A percentile compares a stretch with the other conserved stretches of the same genome.
These are phyloP conservation scores for Rhizopus delemar DNA, from an alignment of 371 early-diverging fungal species.

Conservation along the genomic window DNA sequence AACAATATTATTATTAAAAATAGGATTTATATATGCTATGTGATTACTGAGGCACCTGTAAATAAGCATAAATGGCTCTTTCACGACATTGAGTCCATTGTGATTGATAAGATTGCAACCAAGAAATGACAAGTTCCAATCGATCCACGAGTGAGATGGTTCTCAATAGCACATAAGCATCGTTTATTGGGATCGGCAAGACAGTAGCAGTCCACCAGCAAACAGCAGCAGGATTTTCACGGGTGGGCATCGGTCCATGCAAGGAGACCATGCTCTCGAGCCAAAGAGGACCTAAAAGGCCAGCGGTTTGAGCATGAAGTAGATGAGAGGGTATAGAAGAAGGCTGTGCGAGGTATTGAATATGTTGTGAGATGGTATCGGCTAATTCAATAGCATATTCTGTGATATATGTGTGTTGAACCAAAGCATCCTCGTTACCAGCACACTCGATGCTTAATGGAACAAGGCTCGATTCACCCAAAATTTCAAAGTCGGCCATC, in stretches of 20 bases:
- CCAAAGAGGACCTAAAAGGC: slow-evolving; percentile 32
- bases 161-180: slow-evolving; percentile 19
- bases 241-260: slow-evolving; percentile 25
- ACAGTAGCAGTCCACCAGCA: slow-evolving; percentile 31
- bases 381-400: slow-evolving; percentile 20
- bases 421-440: background rate
- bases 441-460: too few species aligned
- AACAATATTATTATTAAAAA: too few species aligned
- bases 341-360: slow-evolving; percentile 13
- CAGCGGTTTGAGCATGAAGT: slow-evolving; percentile 24
- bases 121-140: slow-evolving; percentile 22
- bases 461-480: slow-evolving; percentile 9
- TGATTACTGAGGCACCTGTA: slow-evolving; percentile 13
- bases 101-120: slow-evolving; percentile 24
- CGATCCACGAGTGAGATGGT: slow-evolving; percentile 24
- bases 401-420: background rate
- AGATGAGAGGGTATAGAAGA: slow-evolving; percentile 3
- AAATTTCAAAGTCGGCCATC: slow-evolving; percentile 16
- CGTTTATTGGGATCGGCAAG: slow-evolving; percentile 13
- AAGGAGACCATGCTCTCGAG: slow-evolving; percentile 18
- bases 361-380: slow-evolving; percentile 14
- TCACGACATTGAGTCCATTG: slow-evolving; percentile 30
- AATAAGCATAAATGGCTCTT: slow-evolving; percentile 24
- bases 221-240: slow-evolving; percentile 19
- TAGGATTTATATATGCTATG: too few species aligned